Conservation (phyloP, 164 flowering plant genomes). For the Stephania japonica region DNA sequence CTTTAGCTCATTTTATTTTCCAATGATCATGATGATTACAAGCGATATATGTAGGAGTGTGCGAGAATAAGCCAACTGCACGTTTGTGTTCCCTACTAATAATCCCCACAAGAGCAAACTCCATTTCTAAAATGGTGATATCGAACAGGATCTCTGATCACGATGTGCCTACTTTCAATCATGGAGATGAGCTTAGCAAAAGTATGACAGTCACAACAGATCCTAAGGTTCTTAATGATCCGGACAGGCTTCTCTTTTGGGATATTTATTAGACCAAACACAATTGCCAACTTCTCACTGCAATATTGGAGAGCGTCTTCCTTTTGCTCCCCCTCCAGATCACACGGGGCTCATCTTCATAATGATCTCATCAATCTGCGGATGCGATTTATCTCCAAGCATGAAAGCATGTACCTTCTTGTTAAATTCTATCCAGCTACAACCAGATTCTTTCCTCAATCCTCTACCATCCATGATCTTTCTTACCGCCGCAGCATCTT, state of each 20-base stretch:
- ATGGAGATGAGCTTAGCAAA: neutral
- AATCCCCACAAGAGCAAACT: constrained; percentile 1
- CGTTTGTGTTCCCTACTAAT: neutral
- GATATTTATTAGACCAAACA: neutral
- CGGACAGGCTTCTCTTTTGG: neutral
- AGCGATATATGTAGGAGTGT: too few species aligned
- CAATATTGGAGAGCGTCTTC: neutral
- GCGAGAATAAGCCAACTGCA: neutral
- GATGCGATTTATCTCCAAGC: neutral
- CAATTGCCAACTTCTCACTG: neutral
- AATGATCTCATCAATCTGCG: neutral
- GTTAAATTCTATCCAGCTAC: neutral
- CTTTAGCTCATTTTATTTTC: neutral
- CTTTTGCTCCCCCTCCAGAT: constrained; percentile 1
- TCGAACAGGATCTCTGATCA: neutral
- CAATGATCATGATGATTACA: too few species aligned
- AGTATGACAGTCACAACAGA: neutral
- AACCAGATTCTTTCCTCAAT: neutral
- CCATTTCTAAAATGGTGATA: neutral
- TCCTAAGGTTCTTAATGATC: neutral
- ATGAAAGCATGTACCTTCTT: neutral
- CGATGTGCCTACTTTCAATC: constrained; percentile 1
- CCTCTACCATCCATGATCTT: neutral
- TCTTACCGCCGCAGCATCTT: neutral
- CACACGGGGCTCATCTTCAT: neutral